Conservation (phyloP, 768 basidiomycete genomes). For the Myochromella boudieri region DNA sequence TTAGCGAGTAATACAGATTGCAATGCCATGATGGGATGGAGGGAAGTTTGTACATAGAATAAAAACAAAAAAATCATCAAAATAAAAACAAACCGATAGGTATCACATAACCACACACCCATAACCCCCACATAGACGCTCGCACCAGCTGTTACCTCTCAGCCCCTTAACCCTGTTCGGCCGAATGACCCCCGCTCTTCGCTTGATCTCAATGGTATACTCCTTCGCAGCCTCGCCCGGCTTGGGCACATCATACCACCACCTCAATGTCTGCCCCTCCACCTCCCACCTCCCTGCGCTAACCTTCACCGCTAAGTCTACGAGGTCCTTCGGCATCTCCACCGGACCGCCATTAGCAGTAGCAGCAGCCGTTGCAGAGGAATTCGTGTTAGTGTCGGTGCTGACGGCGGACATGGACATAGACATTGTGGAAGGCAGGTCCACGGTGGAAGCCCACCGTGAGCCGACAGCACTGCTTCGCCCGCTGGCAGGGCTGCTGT, state of each 20-base stretch:
- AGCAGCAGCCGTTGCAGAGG: no score
- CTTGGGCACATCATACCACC: constrained; percentile 52
- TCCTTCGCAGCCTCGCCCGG: constrained; percentile 30
- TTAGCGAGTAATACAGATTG: background rate
- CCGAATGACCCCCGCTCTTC: constrained; percentile 30
- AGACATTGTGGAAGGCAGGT: constrained; percentile 9
- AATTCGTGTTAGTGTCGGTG: background rate
- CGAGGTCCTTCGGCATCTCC: constrained; percentile 19
- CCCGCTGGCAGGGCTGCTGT: constrained; percentile 7
- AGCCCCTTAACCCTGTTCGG: background rate
- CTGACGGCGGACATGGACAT: constrained; percentile 1
- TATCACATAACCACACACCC: constrained; percentile 24
- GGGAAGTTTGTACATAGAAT: background rate
- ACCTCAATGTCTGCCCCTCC: constrained; percentile 48
- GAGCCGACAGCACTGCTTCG: constrained; percentile 15
- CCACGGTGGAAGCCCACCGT: constrained; percentile 14
- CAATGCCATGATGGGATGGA: background rate
- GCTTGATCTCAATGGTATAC: constrained; percentile 36
- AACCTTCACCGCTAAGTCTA: constrained; percentile 46
- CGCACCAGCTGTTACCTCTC: background rate
- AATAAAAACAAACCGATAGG: background rate
- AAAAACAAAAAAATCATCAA: constrained; percentile 2
- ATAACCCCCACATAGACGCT: background rate
- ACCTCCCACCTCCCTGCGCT: constrained; percentile 42
- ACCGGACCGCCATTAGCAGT: no score